These are phyloP conservation scores for Lonicera japonica DNA, from an alignment of 129 eudicot species.

Conservation along the genomic window DNA sequence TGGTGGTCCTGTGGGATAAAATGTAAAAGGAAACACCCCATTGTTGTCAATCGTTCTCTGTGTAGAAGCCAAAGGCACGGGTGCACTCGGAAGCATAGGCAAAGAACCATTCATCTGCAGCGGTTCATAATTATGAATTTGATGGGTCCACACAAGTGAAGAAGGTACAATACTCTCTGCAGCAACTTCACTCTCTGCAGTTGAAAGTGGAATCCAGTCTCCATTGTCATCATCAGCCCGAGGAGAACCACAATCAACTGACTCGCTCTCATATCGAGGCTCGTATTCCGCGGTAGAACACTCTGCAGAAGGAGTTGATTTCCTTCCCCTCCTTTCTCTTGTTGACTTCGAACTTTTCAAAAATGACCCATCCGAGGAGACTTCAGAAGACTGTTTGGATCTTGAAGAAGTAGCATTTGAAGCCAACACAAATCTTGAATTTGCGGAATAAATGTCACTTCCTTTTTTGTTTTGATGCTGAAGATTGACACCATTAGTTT, in stretches of 20 bases:
- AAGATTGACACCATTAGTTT: constrained; percentile 6
- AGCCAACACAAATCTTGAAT: constrained; percentile 6
- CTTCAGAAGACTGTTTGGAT: constrained; percentile 17
- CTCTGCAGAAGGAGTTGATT: constrained; percentile 4
- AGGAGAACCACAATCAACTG: constrained; percentile 1
- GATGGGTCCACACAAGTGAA: constrained; percentile 7
- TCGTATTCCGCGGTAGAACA: background rate
- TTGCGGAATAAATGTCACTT: constrained; percentile 15
- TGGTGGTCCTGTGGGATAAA: constrained; percentile 28
- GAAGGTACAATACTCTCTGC: constrained; percentile 12
- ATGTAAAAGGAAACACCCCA: constrained; percentile 18
- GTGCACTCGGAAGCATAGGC: background rate
- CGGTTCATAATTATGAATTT: background rate
- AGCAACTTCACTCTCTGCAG: constrained; percentile 5
- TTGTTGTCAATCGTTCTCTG: constrained; percentile 15
- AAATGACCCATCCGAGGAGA: constrained; percentile 17
- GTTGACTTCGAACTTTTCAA: constrained; percentile 5
- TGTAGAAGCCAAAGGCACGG: constrained; percentile 10
- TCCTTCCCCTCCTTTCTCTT: constrained; percentile 5
- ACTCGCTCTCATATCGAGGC: constrained; percentile 7
- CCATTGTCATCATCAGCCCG: constrained; percentile 10
- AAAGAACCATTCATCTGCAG: constrained; percentile 8
- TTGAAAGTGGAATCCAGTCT: constrained; percentile 18
- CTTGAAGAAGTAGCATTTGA: constrained; percentile 14
- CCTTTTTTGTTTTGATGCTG: constrained; percentile 1